A percentile compares a stretch with the other conserved stretches of the same genome.
phyloP scores from a whole-genome alignment of 306 rosid species.

The Cucurbita maxima region DNA sequence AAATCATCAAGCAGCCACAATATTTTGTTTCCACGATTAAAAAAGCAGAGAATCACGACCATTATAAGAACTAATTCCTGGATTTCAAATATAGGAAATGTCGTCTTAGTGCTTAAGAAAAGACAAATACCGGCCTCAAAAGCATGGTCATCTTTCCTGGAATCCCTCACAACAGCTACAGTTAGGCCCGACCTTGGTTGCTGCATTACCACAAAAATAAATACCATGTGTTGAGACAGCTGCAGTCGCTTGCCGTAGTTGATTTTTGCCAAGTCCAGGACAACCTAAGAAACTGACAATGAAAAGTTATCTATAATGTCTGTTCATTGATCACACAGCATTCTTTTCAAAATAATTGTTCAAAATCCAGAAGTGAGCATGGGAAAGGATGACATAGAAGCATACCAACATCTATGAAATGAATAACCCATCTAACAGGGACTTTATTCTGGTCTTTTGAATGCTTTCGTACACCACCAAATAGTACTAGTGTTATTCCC shows the following conservation, averaged over 20 bases:
- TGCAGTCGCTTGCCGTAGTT: conserved; percentile 86
- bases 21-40: neutral
- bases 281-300: conserved; percentile 45
- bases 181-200: conserved; percentile 86
- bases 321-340: conserved; percentile 1
- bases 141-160: conserved; percentile 77
- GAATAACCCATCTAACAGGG: conserved; percentile 94
- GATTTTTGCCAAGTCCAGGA: conserved; percentile 95
- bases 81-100: neutral
- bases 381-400: conserved; percentile 17
- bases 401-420: conserved; percentile 87
- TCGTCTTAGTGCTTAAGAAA: neutral
- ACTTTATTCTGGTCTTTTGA: conserved; percentile 83
- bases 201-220: conserved; percentile 91
- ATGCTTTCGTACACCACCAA: conserved; percentile 83
- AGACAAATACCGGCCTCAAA: conserved; percentile 71
- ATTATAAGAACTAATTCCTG: neutral
- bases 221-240: conserved; percentile 86
- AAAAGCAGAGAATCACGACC: neutral
- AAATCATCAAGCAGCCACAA: neutral
- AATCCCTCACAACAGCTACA: conserved; percentile 86
- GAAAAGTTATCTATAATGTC: conserved; percentile 9
- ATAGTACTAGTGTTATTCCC: conserved; percentile 72
- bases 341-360: conserved; percentile 7
- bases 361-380: conserved; percentile 8